Evolutionary conservation across 1,284 basidiomycete species (phyloP).

Genomic region (Pseudozyma pruni): DNA sequence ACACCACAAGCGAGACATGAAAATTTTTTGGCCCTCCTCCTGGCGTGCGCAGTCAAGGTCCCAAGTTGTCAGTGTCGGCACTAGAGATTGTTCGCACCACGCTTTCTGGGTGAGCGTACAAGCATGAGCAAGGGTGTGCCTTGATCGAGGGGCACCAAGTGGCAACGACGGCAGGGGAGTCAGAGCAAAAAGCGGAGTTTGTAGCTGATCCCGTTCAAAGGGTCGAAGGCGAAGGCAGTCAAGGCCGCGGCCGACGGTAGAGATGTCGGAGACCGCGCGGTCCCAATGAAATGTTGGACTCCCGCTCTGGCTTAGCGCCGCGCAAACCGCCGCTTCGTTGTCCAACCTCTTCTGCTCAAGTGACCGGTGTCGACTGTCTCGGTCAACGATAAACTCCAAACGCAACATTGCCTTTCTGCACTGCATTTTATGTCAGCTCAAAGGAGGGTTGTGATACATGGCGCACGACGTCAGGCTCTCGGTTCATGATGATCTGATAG

Average conservation of each 20-base stretch:
- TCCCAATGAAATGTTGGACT: conserved; percentile 1
- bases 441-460: too few relatives aligned
- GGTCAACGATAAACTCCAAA: too few relatives aligned
- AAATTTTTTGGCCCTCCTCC: neutral
- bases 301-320: conserved; percentile 7
- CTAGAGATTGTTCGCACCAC: neutral
- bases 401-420: too few relatives aligned
- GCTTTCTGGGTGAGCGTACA: too few relatives aligned
- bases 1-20: neutral
- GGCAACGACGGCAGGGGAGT: neutral
- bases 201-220: neutral
- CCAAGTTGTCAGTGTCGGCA: too few relatives aligned
- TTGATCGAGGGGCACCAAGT: too few relatives aligned
- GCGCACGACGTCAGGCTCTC: too few relatives aligned
- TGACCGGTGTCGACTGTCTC: conserved; percentile 5
- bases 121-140: too few relatives aligned
- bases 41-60: neutral
- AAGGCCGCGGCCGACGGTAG: conserved; percentile 13
- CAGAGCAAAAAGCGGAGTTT: conserved; percentile 13
- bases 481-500: too few relatives aligned
- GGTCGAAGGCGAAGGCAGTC: neutral
- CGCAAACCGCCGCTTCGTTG: conserved; percentile 11
- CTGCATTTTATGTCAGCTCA: too few relatives aligned
- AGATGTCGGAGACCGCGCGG: neutral
- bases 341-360: neutral